Percentiles rank a stretch among this genome's conserved stretches.
phyloP scores from a whole-genome alignment of 306 rosid genomes.

The Betula pendula region DNA sequence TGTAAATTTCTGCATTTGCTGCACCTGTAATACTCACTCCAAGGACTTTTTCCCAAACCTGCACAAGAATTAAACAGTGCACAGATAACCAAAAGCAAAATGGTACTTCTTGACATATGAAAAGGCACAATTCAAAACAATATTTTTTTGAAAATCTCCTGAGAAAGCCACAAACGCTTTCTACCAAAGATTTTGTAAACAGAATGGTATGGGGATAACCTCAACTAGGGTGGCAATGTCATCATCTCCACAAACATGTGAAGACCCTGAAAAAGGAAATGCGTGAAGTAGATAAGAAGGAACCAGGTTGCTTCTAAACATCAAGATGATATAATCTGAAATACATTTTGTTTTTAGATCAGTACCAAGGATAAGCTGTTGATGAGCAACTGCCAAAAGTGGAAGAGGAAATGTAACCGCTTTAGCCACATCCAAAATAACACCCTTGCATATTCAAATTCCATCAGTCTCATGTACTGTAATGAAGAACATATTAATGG shows the following conservation, averaged over 20 bases:
- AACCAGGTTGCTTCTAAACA: slow-evolving; percentile 30
- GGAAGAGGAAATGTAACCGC: slow-evolving; percentile 84
- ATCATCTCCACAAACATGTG: slow-evolving; percentile 44
- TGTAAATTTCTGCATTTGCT: slow-evolving; percentile 63
- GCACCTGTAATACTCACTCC: slow-evolving; percentile 77
- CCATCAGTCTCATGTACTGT: slow-evolving; percentile 15
- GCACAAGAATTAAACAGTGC: slow-evolving; percentile 19
- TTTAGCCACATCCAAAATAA: slow-evolving; percentile 72
- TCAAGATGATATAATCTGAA: slow-evolving; percentile 16
- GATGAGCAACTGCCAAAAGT: slow-evolving; percentile 79
- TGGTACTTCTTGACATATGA: neutral
- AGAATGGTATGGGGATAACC: slow-evolving; percentile 45
- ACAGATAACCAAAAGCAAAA: slow-evolving; percentile 7
- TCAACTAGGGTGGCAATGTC: slow-evolving; percentile 47
- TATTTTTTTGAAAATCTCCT: slow-evolving; percentile 11
- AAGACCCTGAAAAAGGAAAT: slow-evolving; percentile 56
- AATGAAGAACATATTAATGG: slow-evolving; percentile 13
- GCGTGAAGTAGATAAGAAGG: slow-evolving; percentile 20
- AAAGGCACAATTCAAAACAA: slow-evolving; percentile 3
- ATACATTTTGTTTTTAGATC: slow-evolving; percentile 17
- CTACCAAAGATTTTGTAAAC: slow-evolving; percentile 16
- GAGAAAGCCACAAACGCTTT: neutral
- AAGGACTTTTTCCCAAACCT: slow-evolving; percentile 72
- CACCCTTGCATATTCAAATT: slow-evolving; percentile 52
- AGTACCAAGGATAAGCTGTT: slow-evolving; percentile 82